phyloP scores from a whole-genome alignment of 1,284 basidiomycete genomes.

The Pterulicium gracile region DNA sequence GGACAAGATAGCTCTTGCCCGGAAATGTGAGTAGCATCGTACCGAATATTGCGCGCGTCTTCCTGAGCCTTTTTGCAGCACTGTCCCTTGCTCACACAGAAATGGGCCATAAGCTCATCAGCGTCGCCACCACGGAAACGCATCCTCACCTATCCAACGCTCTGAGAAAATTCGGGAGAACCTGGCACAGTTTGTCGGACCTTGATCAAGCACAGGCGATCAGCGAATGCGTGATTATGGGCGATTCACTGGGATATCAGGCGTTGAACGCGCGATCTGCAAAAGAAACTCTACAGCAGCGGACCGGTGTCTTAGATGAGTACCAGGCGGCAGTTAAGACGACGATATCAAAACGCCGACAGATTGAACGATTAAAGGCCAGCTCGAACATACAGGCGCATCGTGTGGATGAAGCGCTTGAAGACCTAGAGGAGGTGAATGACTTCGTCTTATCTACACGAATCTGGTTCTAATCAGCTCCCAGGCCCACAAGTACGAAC shows the following conservation, averaged over 20 bases:
- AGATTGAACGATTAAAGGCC: constrained; percentile 84
- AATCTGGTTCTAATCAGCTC: constrained; percentile 9
- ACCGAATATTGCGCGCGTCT: constrained; percentile 3
- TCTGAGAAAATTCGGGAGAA: constrained; percentile 72
- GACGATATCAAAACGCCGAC: constrained; percentile 82
- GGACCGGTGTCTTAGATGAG: constrained; percentile 83
- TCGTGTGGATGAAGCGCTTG: constrained; percentile 85
- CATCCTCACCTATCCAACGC: constrained; percentile 75
- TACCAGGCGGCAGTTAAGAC: constrained; percentile 85
- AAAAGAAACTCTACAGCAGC: constrained; percentile 82
- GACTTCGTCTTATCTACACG: not conserved
- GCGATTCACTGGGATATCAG: constrained; percentile 89
- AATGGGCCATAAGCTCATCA: constrained; percentile 82
- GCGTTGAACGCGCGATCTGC: constrained; percentile 90
- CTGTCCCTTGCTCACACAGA: constrained; percentile 70
- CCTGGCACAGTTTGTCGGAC: constrained; percentile 77
- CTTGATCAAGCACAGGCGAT: constrained; percentile 80
- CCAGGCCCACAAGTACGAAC: constrained; percentile 82
- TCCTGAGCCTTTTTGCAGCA: constrained; percentile 30
- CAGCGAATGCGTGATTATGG: constrained; percentile 86
- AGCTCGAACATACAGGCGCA: constrained; percentile 79
- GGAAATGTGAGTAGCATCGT: constrained; percentile 47
- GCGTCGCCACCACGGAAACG: constrained; percentile 80
- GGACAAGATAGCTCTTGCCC: constrained; percentile 70
- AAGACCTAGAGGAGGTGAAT: constrained; percentile 85